These are phyloP conservation scores for Aspergillaceae sp. DNA, from an alignment of 2,329 filamentous ascomycete species.

Conservation along the genomic window DNA sequence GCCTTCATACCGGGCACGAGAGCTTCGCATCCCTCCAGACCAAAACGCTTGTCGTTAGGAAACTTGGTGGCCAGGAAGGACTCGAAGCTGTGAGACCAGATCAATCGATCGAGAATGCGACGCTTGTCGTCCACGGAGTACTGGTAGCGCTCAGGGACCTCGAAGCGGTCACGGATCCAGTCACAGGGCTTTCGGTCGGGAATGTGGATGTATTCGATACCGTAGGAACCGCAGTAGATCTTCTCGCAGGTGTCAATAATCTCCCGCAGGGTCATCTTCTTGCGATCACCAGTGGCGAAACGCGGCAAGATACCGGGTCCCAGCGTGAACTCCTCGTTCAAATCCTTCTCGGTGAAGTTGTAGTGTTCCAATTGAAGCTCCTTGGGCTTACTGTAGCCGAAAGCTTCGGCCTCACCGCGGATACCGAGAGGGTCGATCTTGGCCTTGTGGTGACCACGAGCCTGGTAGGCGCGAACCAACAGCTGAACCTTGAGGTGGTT, in stretches of 20 bases:
- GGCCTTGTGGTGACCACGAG: conserved; percentile 95
- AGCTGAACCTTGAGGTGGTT: conserved; percentile 98
- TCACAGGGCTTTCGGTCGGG: conserved; percentile 96
- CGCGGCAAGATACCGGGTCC: conserved; percentile 91
- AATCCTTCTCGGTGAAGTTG: conserved; percentile 86
- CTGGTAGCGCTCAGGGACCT: conserved; percentile 90
- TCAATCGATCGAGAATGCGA: conserved; percentile 89
- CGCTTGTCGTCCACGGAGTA: conserved; percentile 98
- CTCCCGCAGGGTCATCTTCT: conserved; percentile 95
- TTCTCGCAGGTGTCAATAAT: conserved; percentile 89
- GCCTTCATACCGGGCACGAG: conserved; percentile 99
- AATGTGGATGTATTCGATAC: conserved; percentile 98
- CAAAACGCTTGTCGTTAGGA: conserved; percentile 99
- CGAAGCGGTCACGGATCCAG: conserved; percentile 91
- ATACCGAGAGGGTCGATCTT: conserved; percentile 95
- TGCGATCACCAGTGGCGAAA: conserved; percentile 77
- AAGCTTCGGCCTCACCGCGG: conserved; percentile 72
- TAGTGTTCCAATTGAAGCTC: conserved; percentile 92
- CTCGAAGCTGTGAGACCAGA: conserved; percentile 98
- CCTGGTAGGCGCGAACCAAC: conserved; percentile 93
- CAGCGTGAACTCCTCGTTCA: conserved; percentile 83
- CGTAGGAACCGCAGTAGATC: conserved; percentile 95
- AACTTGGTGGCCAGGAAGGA: conserved; percentile 93
- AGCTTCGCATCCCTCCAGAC: conserved; percentile 92
- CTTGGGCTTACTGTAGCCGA: conserved; percentile 79